phyloP scores from a whole-genome alignment of 2,329 filamentous ascomycete genomes.

The Rhinocladiella mackenziei region DNA sequence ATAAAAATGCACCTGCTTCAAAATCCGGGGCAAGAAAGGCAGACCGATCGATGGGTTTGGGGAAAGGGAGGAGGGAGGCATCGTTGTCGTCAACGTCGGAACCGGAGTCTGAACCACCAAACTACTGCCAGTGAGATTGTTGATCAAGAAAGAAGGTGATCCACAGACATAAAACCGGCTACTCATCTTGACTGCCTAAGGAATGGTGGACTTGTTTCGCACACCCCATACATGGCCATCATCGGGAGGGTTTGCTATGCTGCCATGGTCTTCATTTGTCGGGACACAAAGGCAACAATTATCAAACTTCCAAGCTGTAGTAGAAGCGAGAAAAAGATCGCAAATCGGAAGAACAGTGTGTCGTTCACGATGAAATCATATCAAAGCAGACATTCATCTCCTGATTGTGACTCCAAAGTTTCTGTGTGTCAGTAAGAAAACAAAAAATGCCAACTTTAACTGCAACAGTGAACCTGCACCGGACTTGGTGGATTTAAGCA shows the following conservation, averaged over 20 bases:
- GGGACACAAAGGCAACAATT: too few species aligned
- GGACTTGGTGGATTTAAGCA: too few species aligned
- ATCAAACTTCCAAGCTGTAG: too few species aligned
- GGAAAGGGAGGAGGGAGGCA: slow-evolving; percentile 72
- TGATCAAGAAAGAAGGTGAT: neutral
- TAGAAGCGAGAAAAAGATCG: neutral
- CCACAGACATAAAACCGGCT: slow-evolving; percentile 21
- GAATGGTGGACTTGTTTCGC: neutral
- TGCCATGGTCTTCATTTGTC: too few species aligned
- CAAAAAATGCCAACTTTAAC: too few species aligned
- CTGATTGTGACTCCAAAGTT: too few species aligned
- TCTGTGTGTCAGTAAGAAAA: too few species aligned
- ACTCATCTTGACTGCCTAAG: slow-evolving; percentile 15
- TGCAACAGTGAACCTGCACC: too few species aligned
- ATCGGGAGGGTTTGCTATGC: too few species aligned
- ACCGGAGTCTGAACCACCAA: slow-evolving; percentile 34
- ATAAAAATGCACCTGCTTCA: slow-evolving; percentile 76
- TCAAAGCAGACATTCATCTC: too few species aligned
- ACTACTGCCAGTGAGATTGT: slow-evolving; percentile 12
- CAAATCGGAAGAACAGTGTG: too few species aligned
- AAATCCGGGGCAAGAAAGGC: slow-evolving; percentile 79
- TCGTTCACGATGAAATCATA: too few species aligned
- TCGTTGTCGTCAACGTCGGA: slow-evolving; percentile 57
- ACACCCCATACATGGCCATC: neutral
- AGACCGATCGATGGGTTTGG: slow-evolving; percentile 71